phyloP scores from a whole-genome alignment of 495 filamentous ascomycete genomes.

The Penicillium samsonianum region DNA sequence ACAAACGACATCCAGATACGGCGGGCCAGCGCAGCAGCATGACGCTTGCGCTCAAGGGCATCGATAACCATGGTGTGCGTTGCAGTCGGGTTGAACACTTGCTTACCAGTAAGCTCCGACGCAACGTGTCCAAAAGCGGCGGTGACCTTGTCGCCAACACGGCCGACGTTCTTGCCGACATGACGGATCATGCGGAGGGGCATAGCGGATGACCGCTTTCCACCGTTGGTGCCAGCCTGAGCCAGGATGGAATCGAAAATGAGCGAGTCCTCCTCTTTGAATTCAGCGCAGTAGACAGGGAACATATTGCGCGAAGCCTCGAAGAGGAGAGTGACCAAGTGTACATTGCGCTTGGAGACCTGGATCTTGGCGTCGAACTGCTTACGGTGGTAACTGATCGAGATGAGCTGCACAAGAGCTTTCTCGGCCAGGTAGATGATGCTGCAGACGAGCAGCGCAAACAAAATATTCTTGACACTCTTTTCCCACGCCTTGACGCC shows the following conservation, averaged over 20 bases:
- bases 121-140: slow-evolving; percentile 93
- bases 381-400: slow-evolving; percentile 90
- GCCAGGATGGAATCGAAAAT: slow-evolving; percentile 75
- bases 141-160: slow-evolving; percentile 87
- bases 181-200: slow-evolving; percentile 75
- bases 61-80: slow-evolving; percentile 86
- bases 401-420: slow-evolving; percentile 84
- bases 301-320: slow-evolving; percentile 87
- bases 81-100: slow-evolving; percentile 87
- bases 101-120: slow-evolving; percentile 89
- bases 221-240: slow-evolving; percentile 16
- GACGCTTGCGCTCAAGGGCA: slow-evolving; percentile 78
- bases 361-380: slow-evolving; percentile 89
- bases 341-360: slow-evolving; percentile 80
- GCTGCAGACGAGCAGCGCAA: slow-evolving; percentile 73
- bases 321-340: slow-evolving; percentile 78
- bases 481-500: slow-evolving; percentile 52
- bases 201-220: slow-evolving; percentile 59
- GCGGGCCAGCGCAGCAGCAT: slow-evolving; percentile 83
- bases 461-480: slow-evolving; percentile 70
- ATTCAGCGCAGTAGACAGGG: slow-evolving; percentile 87
- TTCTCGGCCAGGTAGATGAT: slow-evolving; percentile 81
- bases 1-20: slow-evolving; percentile 99
- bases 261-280: slow-evolving; percentile 84
- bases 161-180: slow-evolving; percentile 64